Evolutionary conservation across 768 basidiomycete species (phyloP), one percentile per base, ranked within the genome.

Genomic region (Lentinula detonsa): DNA sequence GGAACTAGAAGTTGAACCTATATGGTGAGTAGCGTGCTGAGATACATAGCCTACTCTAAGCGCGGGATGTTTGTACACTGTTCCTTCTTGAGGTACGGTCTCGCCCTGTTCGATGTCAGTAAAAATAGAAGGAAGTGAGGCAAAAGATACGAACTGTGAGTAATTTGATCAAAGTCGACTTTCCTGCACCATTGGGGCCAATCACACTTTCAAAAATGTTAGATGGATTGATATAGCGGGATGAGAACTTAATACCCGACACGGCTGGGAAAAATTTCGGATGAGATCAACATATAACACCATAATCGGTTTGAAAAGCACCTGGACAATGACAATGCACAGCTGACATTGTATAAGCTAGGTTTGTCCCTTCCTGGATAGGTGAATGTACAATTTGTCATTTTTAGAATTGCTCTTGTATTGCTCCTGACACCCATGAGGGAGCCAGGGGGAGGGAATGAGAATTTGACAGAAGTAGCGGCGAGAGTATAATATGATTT

Each of bases 1-100:
- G 21, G n/a, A 18, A 16, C 13, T 68, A 61, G 62, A 21, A 42
- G n/a, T 71, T 73, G 57, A 68, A 85, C 90, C 90, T 64, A 96
- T 90, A 71, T 98, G 95, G 77, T 97, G 96, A 59, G 96, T 98
- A 40, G 95, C 95, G 73, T 98, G 95, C 69, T 98, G 95, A 4
- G 96, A 95, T 64, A 98, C 94, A 73, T 98, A 98, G 56, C 94
- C 95, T 58, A 98, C 91, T 63, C 95, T 91, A 42, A 98, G 76
- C 39, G 93, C 81, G 35, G 95, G 95, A 70, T 98, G 95, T 70
- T 97, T 97, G 76, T 94, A 92, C 49, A 95, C 94, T 7, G 84
- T 82, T 35, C 95, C 95, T 71, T 91, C 85, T 73, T 98, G 95
- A 48, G 96, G 94, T 52, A 84, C 78, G 16, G 92, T 91, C 74